Percentiles rank a stretch among this genome's conserved stretches.
Evolutionary conservation across 495 filamentous ascomycete genomes (phyloP).

Genomic region (Chaetomidium leptoderma): DNA sequence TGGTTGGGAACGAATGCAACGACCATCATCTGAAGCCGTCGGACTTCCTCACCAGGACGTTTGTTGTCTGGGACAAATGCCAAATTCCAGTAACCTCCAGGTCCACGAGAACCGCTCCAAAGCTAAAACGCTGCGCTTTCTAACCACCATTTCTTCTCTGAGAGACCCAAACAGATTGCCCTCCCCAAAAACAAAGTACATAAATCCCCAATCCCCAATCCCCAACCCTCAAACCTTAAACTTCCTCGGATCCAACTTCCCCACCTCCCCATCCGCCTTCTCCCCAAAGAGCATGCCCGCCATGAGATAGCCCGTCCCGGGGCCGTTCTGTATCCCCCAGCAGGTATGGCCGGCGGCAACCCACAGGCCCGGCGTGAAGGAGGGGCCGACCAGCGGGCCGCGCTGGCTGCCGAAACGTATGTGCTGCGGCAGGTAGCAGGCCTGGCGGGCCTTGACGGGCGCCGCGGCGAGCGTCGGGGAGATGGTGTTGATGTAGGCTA

Average conservation of each 20-base stretch:
- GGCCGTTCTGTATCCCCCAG: conserved; percentile 97
- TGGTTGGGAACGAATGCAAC: too few relatives aligned
- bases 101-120: too few relatives aligned
- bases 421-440: conserved; percentile 86
- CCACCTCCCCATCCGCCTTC: conserved; percentile 69
- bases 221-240: conserved; percentile 37
- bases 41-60: too few relatives aligned
- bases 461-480: conserved; percentile 73
- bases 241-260: conserved; percentile 62
- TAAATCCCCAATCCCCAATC: neutral
- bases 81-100: too few relatives aligned
- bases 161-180: too few relatives aligned
- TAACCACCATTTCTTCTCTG: too few relatives aligned
- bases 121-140: too few relatives aligned
- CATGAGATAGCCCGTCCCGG: conserved; percentile 84
- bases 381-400: conserved; percentile 74
- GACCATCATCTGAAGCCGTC: too few relatives aligned
- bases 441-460: conserved; percentile 74
- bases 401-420: conserved; percentile 52
- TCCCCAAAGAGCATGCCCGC: conserved; percentile 77
- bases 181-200: neutral
- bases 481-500: conserved; percentile 73
- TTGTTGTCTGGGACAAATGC: too few relatives aligned
- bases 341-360: conserved; percentile 91
- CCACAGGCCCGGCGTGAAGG: conserved; percentile 69